Evolutionary conservation across 345 rosid species (phyloP).

Genomic region (Eucalyptus sideroxylon): DNA sequence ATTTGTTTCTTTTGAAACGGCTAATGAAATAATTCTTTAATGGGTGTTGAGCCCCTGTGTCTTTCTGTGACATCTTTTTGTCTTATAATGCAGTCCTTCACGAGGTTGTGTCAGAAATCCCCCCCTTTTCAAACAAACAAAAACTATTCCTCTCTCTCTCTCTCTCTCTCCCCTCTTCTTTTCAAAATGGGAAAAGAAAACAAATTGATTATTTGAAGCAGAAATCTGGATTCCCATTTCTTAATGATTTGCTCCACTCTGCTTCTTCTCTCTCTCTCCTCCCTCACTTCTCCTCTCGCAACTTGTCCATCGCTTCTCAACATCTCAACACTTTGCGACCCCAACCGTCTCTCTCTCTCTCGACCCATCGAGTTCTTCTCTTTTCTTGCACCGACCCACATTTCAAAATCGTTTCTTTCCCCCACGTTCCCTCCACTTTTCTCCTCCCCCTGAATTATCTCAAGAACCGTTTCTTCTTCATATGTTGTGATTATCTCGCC

Average conservation of each 20-base stretch:
- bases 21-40: background rate
- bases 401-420: background rate
- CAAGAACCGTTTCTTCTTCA: background rate
- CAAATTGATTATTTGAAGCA: background rate
- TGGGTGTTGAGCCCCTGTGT: background rate
- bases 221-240: background rate
- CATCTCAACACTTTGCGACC: slow-evolving; percentile 9
- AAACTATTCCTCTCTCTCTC: background rate
- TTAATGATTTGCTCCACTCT: slow-evolving; percentile 1
- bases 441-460: background rate
- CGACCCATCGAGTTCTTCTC: background rate
- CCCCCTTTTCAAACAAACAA: slow-evolving; percentile 5
- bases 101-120: slow-evolving; percentile 78
- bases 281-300: slow-evolving; percentile 40
- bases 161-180: background rate
- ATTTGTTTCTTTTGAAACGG: background rate
- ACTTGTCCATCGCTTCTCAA: slow-evolving; percentile 19
- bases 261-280: background rate
- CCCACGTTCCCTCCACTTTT: background rate
- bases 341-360: background rate
- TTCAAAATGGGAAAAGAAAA: background rate
- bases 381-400: background rate
- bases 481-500: background rate
- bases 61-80: slow-evolving; percentile 70
- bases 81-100: slow-evolving; percentile 69